Evolutionary conservation across 306 rosid genomes (phyloP).

Genomic region (cucumber (Cucumis sativus)): DNA sequence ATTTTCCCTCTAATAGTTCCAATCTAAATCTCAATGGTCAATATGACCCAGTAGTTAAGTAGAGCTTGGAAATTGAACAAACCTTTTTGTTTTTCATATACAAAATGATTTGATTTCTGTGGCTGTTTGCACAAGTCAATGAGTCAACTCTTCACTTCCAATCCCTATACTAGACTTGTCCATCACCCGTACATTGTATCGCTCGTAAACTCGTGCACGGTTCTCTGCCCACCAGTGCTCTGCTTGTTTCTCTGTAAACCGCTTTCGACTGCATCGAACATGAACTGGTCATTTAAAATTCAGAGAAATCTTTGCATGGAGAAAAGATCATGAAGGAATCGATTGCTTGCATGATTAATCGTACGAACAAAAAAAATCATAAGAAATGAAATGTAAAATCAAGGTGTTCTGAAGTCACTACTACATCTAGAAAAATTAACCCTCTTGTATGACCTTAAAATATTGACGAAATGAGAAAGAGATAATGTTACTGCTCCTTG

Average conservation of each 20-base stretch:
- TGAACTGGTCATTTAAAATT: slow-evolving; percentile 11
- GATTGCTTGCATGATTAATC: neutral
- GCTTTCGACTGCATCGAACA: slow-evolving; percentile 59
- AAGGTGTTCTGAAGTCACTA: neutral
- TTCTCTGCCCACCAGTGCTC: slow-evolving; percentile 99
- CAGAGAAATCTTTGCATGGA: neutral
- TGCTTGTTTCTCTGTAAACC: slow-evolving; percentile 94
- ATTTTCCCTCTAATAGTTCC: slow-evolving; percentile 43
- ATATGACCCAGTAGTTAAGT: slow-evolving; percentile 26
- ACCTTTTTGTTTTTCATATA: slow-evolving; percentile 34
- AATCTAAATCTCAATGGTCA: slow-evolving; percentile 40
- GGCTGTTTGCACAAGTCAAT: slow-evolving; percentile 22
- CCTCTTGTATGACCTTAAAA: neutral
- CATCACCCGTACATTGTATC: slow-evolving; percentile 62
- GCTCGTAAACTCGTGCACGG: slow-evolving; percentile 73
- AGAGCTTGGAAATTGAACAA: slow-evolving; percentile 38
- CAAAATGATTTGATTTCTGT: slow-evolving; percentile 24
- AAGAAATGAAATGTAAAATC: neutral
- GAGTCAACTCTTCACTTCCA: slow-evolving; percentile 85
- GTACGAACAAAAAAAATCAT: neutral
- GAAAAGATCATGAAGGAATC: neutral
- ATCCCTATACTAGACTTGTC: slow-evolving; percentile 80
- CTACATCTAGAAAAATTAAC: neutral
- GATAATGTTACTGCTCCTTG: no score
- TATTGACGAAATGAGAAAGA: neutral